Base-by-base conservation (phyloP, 2,329 filamentous ascomycete species). In the Neonectria ditissima region DNA sequence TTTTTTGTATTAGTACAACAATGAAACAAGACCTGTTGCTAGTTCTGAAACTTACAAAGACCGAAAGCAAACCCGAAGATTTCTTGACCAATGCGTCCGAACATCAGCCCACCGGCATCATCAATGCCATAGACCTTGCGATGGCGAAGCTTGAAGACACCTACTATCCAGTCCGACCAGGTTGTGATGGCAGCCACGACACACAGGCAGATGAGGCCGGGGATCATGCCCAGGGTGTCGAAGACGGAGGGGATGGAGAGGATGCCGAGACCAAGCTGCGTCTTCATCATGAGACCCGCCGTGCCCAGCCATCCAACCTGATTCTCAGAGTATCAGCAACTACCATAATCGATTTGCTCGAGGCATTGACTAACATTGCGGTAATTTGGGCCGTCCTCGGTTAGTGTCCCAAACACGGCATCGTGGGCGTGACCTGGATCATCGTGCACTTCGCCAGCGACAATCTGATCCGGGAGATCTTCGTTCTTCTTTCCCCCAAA, bases 61-160 rank as follows among this genome's bases (percentile, higher is more conserved):
- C 72, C 68, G 61, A 78, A 75, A 4, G 69, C 66, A 43, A 66
- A 65, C 3, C 74, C 78, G 37, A 85, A 76, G 26, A 82, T 48
- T 55, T 81, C 80, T 3, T 80, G 77, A 0, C 83, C 83, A 3
- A 78, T 55, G 4, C 74, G 77, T 18, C 84, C 84, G 65, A 84
- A 83, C n/a, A 86, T 76, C 43, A 84, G 74, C 4, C 66, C 66
- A 20, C 83, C 84, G 1, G 80, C 84, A 66, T 86, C 84, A 57
- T 85, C 84, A 59, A 87, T 84, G 39, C 82, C 79, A 67, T 86
- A 86, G 1, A 86, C 81, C 41, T 82, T 77, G 2, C 78, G 80
- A 67, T 86, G 84, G 18, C 74, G 73, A 20, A 82, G 66, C 69
- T 86, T 86, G 77, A 86, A 86, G n/a, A 75, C 71, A 9, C 81